Evolutionary conservation across 1,284 basidiomycete genomes (phyloP), one percentile per base, ranked within the genome.

Genomic region (Tilletiaria anomala): DNA sequence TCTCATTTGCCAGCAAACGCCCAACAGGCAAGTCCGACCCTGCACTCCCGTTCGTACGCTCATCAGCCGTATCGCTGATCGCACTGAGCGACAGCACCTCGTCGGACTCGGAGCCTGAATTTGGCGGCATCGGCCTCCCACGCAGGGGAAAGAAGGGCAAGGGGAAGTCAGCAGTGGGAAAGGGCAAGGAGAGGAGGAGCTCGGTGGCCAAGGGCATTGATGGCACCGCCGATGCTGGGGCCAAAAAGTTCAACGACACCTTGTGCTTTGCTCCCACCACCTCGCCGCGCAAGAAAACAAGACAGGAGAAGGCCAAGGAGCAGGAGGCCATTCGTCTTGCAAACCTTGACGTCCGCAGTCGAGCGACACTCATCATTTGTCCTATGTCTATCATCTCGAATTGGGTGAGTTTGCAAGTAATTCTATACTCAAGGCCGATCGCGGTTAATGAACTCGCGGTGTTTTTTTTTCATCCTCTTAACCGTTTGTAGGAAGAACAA

Each of bases 381-480:
- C 93, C 93, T 6, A 73, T 99, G 41, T 91, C 87, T 17, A 94
- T 93, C 2, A 85, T 99, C 1, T 79, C 84, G 35, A 97, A 96
- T 62, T 99, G 93, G 93, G 43, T 44, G 32, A 19, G 32, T 39
- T 2, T 14, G 16, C 17, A 16, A 14, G 33, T 14, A 15, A 11
- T 29, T 17, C 18, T 23, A 16, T 15, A 26, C 5, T 15, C 21
- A 17, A 3, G 42, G 6, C 16, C 12, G 17, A 20, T 6, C 23
- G 15, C 23, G n/a, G 6, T 23, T 23, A 10, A 23, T 38, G 21
- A 33, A n/a, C n/a, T n/a, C n/a, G n/a, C n/a, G n/a, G n/a, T n/a
- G n/a, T n/a, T 24, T 3, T 5, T 31, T 16, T 24, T 20, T 29
- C 6, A 14, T 10, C 32, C 20, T 12, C 5, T 15, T n/a, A n/a